phyloP scores from a whole-genome alignment of 2,329 filamentous ascomycete species.

The Penicillium rolfsii region DNA sequence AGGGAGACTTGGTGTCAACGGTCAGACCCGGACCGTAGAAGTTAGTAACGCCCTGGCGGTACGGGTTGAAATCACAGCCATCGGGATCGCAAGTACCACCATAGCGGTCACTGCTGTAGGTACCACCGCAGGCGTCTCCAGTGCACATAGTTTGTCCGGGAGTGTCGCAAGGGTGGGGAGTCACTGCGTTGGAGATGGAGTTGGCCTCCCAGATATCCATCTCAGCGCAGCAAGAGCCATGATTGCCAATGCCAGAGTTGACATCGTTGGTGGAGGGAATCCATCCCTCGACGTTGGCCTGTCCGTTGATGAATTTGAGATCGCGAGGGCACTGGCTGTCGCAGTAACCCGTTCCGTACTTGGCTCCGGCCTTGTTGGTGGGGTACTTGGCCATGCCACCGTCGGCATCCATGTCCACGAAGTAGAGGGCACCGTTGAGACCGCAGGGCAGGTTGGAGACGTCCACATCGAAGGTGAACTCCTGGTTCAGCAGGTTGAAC shows the following conservation, averaged over 20 bases:
- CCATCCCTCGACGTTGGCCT: conserved; percentile 59
- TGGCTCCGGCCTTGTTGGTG: conserved; percentile 60
- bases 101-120: conserved; percentile 59
- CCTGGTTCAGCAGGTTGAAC: conserved; percentile 67
- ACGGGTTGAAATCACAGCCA: conserved; percentile 72
- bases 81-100: conserved; percentile 67
- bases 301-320: conserved; percentile 49
- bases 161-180: conserved; percentile 65
- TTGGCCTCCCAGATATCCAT: conserved; percentile 76
- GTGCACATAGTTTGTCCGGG: conserved; percentile 57
- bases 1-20: conserved; percentile 61
- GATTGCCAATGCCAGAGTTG: conserved; percentile 57
- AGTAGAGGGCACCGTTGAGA: conserved; percentile 72
- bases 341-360: conserved; percentile 67
- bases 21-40: conserved; percentile 66
- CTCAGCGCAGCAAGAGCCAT: conserved; percentile 68
- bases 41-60: conserved; percentile 64
- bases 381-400: conserved; percentile 59
- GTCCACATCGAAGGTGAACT: conserved; percentile 75
- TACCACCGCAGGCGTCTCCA: conserved; percentile 58
- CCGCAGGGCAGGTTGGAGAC: conserved; percentile 70
- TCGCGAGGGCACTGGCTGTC: conserved; percentile 62
- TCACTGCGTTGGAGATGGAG: conserved; percentile 64
- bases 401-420: conserved; percentile 64
- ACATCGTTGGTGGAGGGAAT: conserved; percentile 55